Conservation (phyloP, 768 basidiomycete genomes). For the Terana coerulea region DNA sequence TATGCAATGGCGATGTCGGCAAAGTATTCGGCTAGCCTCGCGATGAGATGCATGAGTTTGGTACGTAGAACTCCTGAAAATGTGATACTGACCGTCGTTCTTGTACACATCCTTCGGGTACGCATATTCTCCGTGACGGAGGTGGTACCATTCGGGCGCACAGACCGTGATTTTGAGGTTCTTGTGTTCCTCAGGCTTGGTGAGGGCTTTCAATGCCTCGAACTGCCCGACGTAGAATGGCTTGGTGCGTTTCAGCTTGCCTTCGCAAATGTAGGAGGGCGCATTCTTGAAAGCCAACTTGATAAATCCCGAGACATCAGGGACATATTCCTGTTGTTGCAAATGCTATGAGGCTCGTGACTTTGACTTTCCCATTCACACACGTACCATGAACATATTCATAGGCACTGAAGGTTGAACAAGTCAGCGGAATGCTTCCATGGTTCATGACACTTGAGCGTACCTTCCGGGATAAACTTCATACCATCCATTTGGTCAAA, state of each 20-base stretch:
- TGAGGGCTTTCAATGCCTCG: slow-evolving; percentile 53
- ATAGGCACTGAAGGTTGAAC: slow-evolving; percentile 15
- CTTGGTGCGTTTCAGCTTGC: slow-evolving; percentile 58
- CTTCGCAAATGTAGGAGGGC: slow-evolving; percentile 30
- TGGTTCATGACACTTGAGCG: slow-evolving; percentile 13
- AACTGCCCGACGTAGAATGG: slow-evolving; percentile 65
- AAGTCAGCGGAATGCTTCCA: background rate
- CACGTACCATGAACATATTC: slow-evolving; percentile 44
- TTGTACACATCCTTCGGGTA: slow-evolving; percentile 58
- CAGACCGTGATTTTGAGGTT: slow-evolving; percentile 70
- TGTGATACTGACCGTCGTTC: slow-evolving; percentile 45
- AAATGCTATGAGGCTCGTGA: too few species aligned
- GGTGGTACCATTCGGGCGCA: slow-evolving; percentile 70
- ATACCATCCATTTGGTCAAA: slow-evolving; percentile 67
- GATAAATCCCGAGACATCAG: slow-evolving; percentile 32
- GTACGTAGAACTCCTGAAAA: slow-evolving; percentile 3
- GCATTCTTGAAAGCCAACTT: slow-evolving; percentile 30
- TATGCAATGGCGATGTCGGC: slow-evolving; percentile 46
- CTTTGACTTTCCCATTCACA: too few species aligned
- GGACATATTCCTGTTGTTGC: slow-evolving; percentile 34
- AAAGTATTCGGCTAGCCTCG: slow-evolving; percentile 45
- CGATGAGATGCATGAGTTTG: background rate
- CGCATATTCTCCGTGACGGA: slow-evolving; percentile 60
- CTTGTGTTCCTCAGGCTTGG: slow-evolving; percentile 59
- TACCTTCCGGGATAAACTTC: slow-evolving; percentile 47